Conservation (phyloP, 306 rosid genomes). For the Cicer bijugum region DNA sequence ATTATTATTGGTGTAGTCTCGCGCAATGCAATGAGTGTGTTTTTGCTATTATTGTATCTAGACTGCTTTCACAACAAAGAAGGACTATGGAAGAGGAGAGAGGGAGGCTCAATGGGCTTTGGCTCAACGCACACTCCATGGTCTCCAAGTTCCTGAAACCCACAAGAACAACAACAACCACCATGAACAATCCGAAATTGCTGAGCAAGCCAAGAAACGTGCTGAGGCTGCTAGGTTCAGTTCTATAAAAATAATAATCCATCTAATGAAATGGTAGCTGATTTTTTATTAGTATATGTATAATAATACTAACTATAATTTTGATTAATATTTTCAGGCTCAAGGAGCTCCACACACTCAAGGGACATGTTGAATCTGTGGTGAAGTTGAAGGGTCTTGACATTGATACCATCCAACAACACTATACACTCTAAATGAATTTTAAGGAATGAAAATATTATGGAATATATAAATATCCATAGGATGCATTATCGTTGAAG, state of each 20-base stretch:
- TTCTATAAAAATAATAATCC: not conserved
- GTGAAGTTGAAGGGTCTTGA: constrained; percentile 81
- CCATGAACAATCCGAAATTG: constrained; percentile 61
- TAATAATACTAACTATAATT: not conserved
- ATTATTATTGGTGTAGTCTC: not conserved
- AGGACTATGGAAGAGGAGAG: constrained; percentile 74
- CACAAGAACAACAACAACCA: constrained; percentile 41
- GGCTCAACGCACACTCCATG: constrained; percentile 75
- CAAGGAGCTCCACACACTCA: constrained; percentile 75
- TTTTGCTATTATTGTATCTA: constrained; percentile 35
- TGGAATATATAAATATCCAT: not conserved
- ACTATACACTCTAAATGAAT: constrained; percentile 53
- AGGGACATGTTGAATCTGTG: constrained; percentile 85
- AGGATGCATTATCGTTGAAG: constrained; percentile 4
- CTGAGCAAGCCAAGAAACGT: constrained; percentile 82
- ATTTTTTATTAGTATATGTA: not conserved
- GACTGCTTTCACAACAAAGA: constrained; percentile 83
- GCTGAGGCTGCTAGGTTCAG: constrained; percentile 85
- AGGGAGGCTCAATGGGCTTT: constrained; percentile 87
- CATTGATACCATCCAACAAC: constrained; percentile 63
- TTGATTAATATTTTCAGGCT: constrained; percentile 55
- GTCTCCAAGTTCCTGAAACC: constrained; percentile 56
- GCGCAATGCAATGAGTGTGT: not conserved
- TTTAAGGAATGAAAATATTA: not conserved
- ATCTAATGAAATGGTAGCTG: not conserved